Percentiles rank a stretch among this genome's conserved stretches.
Conservation (phyloP, 306 rosid species). For the Hippophae tibetana region DNA sequence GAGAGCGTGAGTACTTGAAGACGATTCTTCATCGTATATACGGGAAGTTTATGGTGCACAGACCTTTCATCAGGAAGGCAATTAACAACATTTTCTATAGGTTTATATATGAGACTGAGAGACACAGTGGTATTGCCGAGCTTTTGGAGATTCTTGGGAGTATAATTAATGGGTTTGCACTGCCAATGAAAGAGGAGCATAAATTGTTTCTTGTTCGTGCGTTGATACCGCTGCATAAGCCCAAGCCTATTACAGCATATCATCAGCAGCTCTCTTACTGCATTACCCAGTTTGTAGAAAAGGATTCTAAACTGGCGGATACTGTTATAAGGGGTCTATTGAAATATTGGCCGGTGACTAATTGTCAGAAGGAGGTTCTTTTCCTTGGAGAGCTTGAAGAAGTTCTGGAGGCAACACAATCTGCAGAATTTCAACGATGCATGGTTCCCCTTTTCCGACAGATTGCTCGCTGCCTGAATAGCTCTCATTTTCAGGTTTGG, state of each 20-base stretch:
- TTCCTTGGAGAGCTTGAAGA: constrained; percentile 96
- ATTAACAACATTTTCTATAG: constrained; percentile 87
- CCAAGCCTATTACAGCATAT: constrained; percentile 51
- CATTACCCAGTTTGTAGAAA: constrained; percentile 90
- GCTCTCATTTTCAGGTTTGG: constrained; percentile 87
- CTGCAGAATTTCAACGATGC: constrained; percentile 84
- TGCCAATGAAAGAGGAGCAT: constrained; percentile 99
- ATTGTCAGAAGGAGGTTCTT: constrained; percentile 93
- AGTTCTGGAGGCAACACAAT: constrained; percentile 87
- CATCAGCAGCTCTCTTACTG: constrained; percentile 94
- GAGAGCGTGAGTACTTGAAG: constrained; percentile 93
- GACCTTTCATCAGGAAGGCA: constrained; percentile 93
- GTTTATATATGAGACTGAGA: constrained; percentile 80
- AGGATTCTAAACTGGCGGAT: constrained; percentile 93
- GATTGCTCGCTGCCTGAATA: constrained; percentile 88
- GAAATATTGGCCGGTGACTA: constrained; percentile 92
- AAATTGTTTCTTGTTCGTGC: constrained; percentile 92
- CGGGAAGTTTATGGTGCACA: constrained; percentile 96
- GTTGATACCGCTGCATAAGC: constrained; percentile 84
- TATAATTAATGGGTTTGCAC: constrained; percentile 88
- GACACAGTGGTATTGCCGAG: constrained; percentile 85
- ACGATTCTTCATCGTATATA: constrained; percentile 88
- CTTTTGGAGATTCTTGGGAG: constrained; percentile 96
- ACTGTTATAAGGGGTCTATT: constrained; percentile 78
- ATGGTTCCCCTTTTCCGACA: constrained; percentile 93